Evolutionary conservation across 2,329 filamentous ascomycete species (phyloP).

Genomic region (Hymenoscyphus salicellus): DNA sequence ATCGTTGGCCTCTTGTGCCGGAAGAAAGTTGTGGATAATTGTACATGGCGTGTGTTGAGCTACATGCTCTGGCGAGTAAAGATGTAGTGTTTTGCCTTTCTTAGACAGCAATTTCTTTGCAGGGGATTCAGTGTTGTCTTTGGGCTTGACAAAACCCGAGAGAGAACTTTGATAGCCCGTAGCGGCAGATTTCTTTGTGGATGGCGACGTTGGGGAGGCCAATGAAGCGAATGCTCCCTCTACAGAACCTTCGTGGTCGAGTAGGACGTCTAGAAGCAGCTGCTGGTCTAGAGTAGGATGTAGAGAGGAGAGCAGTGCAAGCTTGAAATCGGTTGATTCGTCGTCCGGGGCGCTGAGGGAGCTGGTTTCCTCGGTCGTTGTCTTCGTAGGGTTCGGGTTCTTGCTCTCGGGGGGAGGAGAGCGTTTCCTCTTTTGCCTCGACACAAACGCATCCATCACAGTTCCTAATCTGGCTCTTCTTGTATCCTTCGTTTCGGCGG

Average conservation of each 20-base stretch:
- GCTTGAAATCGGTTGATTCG: conserved; percentile 84
- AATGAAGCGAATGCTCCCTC: conserved; percentile 60
- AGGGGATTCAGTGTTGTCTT: conserved; percentile 16
- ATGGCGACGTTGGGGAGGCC: conserved; percentile 26
- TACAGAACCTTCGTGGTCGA: conserved; percentile 76
- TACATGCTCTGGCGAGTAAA: conserved; percentile 79
- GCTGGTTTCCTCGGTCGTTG: neutral
- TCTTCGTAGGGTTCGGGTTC: neutral
- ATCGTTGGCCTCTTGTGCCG: conserved; percentile 65
- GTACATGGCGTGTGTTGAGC: conserved; percentile 83
- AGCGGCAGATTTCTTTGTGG: conserved; percentile 29
- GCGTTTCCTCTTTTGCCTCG: conserved; percentile 51
- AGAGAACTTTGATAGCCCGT: conserved; percentile 64
- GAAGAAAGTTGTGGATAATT: conserved; percentile 87
- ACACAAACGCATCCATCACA: conserved; percentile 52
- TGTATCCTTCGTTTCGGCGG: neutral
- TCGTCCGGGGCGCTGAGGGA: conserved; percentile 41
- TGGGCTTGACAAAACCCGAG: conserved; percentile 43
- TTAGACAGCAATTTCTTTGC: conserved; percentile 57
- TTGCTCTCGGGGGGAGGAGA: conserved; percentile 19
- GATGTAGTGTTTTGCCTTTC: conserved; percentile 77
- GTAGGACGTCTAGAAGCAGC: conserved; percentile 71
- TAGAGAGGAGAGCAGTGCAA: conserved; percentile 78
- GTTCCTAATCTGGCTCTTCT: neutral
- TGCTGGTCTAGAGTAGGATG: conserved; percentile 63